These are phyloP conservation scores for Bipolaris oryzae DNA, from an alignment of 2,329 filamentous ascomycete genomes.

Conservation along the genomic window DNA sequence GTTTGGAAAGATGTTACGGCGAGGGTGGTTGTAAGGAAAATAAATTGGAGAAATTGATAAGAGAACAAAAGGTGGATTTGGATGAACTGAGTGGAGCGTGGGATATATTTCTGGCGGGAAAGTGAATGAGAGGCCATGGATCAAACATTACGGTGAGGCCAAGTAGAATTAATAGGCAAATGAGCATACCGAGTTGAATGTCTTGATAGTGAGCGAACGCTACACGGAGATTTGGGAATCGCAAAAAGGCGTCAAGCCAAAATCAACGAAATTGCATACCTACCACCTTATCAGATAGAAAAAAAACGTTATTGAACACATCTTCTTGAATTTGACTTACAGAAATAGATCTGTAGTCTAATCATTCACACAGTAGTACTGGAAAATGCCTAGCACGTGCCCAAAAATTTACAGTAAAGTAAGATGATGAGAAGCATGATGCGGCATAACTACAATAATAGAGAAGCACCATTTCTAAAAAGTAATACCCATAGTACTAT, in stretches of 20 bases:
- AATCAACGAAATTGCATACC: background rate
- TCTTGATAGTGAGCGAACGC: background rate
- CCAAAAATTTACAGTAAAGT: no score
- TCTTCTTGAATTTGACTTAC: no score
- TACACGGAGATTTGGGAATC: background rate
- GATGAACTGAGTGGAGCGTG: constrained; percentile 29
- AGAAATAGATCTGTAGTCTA: no score
- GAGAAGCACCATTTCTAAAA: no score
- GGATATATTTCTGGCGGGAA: constrained; percentile 27
- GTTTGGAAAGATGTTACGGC: constrained; percentile 13
- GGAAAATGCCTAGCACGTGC: no score
- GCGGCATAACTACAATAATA: no score
- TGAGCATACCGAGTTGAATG: background rate
- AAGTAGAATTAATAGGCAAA: background rate
- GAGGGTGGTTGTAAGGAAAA: constrained; percentile 8
- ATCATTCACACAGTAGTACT: no score
- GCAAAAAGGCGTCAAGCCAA: background rate
- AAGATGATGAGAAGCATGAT: no score
- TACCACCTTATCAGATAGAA: background rate
- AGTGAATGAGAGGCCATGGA: background rate
- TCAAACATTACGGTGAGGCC: background rate
- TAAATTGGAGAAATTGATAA: constrained; percentile 16
- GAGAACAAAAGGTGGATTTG: constrained; percentile 24
- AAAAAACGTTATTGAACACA: no score
- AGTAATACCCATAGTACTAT: background rate